Conservation (phyloP, 2,329 filamentous ascomycete genomes). For the Raffaelea arxii region DNA sequence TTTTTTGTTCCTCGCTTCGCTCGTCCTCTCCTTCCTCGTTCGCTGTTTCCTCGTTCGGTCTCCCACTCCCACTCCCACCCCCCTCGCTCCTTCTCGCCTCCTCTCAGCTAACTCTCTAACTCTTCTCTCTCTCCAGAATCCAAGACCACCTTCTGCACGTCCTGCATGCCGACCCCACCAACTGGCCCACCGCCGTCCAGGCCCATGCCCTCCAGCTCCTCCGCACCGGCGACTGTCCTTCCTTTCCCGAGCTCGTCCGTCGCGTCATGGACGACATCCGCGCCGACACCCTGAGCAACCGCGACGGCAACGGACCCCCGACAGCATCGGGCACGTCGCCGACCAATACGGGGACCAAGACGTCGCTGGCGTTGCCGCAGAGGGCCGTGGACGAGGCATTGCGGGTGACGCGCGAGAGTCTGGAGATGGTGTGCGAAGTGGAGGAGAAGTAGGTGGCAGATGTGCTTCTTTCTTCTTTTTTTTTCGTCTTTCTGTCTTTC, state of each 20-base stretch:
- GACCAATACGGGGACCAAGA: conserved; percentile 19
- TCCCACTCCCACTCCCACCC: background rate
- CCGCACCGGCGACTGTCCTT: conserved; percentile 48
- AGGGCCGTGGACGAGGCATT: conserved; percentile 53
- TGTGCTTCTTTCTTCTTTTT: background rate
- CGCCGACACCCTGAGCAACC: conserved; percentile 31
- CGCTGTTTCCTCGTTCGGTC: no score
- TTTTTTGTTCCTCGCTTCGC: background rate
- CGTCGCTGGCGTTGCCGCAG: conserved; percentile 44
- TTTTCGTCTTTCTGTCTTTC: background rate
- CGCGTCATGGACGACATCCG: conserved; percentile 54
- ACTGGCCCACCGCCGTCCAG: conserved; percentile 55
- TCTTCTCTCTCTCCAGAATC: conserved; percentile 34
- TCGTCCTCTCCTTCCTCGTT: conserved; percentile 3
- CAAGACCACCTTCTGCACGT: conserved; percentile 55
- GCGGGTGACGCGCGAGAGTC: conserved; percentile 46
- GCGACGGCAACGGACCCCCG: conserved; percentile 10
- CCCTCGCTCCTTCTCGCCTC: no score
- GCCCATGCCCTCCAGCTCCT: conserved; percentile 50
- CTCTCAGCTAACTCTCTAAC: conserved; percentile 1
- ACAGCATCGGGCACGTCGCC: conserved; percentile 11
- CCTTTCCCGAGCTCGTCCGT: conserved; percentile 50
- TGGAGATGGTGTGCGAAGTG: conserved; percentile 31
- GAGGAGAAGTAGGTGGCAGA: conserved; percentile 11
- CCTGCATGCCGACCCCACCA: conserved; percentile 47